These are phyloP conservation scores for Pelomyxa schiedti DNA, from an alignment of 78 protist species.

Conservation along the genomic window DNA sequence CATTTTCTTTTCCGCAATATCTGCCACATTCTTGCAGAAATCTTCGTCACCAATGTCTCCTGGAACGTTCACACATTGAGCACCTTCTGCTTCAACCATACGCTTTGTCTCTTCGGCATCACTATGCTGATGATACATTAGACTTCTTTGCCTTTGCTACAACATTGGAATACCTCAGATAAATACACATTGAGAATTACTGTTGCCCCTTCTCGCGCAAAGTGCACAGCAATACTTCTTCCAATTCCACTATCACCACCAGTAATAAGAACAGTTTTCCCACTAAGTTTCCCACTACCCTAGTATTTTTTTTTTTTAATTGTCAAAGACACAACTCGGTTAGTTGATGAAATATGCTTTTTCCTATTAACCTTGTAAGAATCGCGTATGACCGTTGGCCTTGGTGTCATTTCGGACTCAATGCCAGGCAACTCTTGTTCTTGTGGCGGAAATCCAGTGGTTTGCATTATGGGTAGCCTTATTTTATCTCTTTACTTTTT, in stretches of 20 bases:
- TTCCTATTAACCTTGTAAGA: too few species aligned
- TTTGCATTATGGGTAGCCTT: too few species aligned
- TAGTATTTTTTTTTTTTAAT: conserved; percentile 11
- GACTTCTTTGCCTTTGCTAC: too few species aligned
- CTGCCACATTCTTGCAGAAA: too few species aligned
- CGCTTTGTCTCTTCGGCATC: conserved; percentile 34
- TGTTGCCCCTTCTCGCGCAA: conserved; percentile 28
- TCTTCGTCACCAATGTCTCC: conserved; percentile 1
- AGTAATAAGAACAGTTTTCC: conserved; percentile 16
- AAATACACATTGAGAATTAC: too few species aligned
- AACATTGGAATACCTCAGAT: conserved; percentile 28
- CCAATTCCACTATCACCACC: conserved; percentile 44
- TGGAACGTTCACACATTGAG: conserved; percentile 1
- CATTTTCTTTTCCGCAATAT: neutral
- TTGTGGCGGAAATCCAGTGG: neutral
- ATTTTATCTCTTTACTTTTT: too few species aligned
- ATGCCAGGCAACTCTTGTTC: neutral
- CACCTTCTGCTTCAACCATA: conserved; percentile 11
- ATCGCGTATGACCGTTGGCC: too few species aligned
- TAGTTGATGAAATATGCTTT: too few species aligned
- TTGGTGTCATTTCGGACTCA: neutral
- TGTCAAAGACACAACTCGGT: too few species aligned
- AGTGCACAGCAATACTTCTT: conserved; percentile 20
- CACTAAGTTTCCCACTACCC: conserved; percentile 11
- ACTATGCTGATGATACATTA: conserved; percentile 10